Conservation (phyloP, 768 basidiomycete genomes). For the Leccinum barrowsii region DNA sequence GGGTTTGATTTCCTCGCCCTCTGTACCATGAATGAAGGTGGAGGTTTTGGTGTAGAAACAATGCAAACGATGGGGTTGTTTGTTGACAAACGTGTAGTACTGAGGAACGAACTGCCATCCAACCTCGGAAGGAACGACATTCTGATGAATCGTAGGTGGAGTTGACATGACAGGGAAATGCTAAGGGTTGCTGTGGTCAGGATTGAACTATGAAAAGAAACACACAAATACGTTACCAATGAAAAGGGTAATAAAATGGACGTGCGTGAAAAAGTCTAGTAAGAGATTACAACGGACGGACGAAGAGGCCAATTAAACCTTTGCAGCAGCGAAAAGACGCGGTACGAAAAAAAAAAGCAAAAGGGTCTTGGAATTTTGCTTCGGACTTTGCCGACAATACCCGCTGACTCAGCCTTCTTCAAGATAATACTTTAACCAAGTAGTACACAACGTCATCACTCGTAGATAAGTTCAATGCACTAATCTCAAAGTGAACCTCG, state of each 20-base stretch:
- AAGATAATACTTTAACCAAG: too few relatives aligned
- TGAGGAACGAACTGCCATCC: slow-evolving; percentile 99
- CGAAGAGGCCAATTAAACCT: slow-evolving; percentile 25
- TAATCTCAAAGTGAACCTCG: slow-evolving; percentile 6
- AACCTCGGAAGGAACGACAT: slow-evolving; percentile 88
- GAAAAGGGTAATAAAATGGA: slow-evolving; percentile 32
- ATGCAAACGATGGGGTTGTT: slow-evolving; percentile 93
- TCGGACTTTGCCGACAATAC: slow-evolving; percentile 26
- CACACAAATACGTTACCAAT: slow-evolving; percentile 17
- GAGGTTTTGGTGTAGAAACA: slow-evolving; percentile 99
- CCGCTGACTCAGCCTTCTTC: slow-evolving; percentile 28
- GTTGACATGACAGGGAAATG: slow-evolving; percentile 39
- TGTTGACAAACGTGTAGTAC: slow-evolving; percentile 99
- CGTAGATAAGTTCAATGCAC: slow-evolving; percentile 1
- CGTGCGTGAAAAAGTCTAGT: slow-evolving; percentile 36
- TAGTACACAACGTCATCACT: background rate
- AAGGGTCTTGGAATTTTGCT: slow-evolving; percentile 24
- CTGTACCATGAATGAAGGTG: slow-evolving; percentile 94
- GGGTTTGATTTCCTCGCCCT: slow-evolving; percentile 89
- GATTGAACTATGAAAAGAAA: background rate
- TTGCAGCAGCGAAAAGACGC: slow-evolving; percentile 23
- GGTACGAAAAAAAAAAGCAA: slow-evolving; percentile 23
- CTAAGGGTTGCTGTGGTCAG: slow-evolving; percentile 10
- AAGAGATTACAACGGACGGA: slow-evolving; percentile 31
- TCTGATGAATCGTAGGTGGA: slow-evolving; percentile 48